These are phyloP conservation scores for Linnemannia schmuckeri DNA, from an alignment of 192 early-diverging fungal genomes.

Conservation along the genomic window DNA sequence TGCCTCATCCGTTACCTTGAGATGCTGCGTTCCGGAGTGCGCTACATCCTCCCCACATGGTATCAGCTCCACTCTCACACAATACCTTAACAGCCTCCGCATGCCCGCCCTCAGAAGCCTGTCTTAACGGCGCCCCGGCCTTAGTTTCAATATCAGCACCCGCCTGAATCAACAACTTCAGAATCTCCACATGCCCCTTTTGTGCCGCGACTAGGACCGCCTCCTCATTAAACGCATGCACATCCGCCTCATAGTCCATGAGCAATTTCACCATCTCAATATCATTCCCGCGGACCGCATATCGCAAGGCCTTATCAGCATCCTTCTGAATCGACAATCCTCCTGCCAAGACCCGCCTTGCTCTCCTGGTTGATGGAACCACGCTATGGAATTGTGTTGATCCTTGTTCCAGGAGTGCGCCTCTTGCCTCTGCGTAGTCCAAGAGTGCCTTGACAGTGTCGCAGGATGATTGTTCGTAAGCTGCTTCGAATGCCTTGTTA, in stretches of 20 bases:
- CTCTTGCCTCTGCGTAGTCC: conserved; percentile 37
- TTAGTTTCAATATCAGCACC: conserved; percentile 41
- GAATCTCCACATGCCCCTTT: conserved; percentile 45
- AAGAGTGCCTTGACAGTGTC: conserved; percentile 39
- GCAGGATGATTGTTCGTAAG: conserved; percentile 40
- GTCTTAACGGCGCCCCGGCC: conserved; percentile 30
- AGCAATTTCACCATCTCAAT: conserved; percentile 48
- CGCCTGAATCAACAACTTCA: conserved; percentile 39
- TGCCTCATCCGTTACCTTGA: conserved; percentile 23
- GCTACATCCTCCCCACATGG: conserved; percentile 49
- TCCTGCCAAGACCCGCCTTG: conserved; percentile 33
- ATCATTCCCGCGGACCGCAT: conserved; percentile 52
- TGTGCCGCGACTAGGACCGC: conserved; percentile 37
- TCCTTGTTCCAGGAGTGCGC: not conserved
- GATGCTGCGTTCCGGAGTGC: conserved; percentile 39
- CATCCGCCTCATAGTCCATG: conserved; percentile 47
- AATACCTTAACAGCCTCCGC: conserved; percentile 31
- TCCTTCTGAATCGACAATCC: conserved; percentile 49
- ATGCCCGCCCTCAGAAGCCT: conserved; percentile 41
- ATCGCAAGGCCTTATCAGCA: conserved; percentile 44
- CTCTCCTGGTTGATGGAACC: conserved; percentile 21
- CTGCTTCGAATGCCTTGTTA: conserved; percentile 51
- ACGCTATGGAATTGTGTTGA: conserved; percentile 15
- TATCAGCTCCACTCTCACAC: conserved; percentile 48
- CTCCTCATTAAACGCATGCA: conserved; percentile 51